Evolutionary conservation across 495 filamentous ascomycete species (phyloP).

Genomic region (Tuber magnatum): DNA sequence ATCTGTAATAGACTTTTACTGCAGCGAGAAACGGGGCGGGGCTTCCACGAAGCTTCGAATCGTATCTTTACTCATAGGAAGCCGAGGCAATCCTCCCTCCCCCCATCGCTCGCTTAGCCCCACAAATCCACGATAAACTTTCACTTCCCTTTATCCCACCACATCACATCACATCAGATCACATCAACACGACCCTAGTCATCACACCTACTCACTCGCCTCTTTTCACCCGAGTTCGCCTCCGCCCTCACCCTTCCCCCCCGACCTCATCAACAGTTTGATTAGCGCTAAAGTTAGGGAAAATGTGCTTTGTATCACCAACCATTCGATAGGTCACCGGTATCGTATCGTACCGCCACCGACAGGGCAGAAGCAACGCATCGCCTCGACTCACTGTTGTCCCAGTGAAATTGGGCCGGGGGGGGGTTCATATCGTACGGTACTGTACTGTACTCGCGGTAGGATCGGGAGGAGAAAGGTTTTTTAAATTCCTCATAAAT

Average conservation of each 20-base stretch:
- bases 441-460: background rate
- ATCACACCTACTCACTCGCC: background rate
- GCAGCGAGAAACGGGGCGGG: background rate
- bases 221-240: background rate
- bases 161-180: background rate
- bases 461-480: background rate
- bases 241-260: background rate
- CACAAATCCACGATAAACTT: background rate
- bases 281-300: background rate
- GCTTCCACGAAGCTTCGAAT: background rate
- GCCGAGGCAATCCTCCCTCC: background rate
- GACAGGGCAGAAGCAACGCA: background rate
- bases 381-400: background rate
- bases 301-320: slow-evolving; percentile 1
- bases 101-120: background rate
- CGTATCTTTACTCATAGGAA: background rate
- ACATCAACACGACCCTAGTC: background rate
- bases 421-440: background rate
- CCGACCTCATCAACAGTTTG: background rate
- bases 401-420: background rate
- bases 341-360: background rate
- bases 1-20: background rate
- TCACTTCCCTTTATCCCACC: background rate
- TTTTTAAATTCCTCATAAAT: no score
- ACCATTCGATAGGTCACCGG: background rate